Base-by-base conservation (phyloP, 768 basidiomycete genomes). In the Trametes coccinea region DNA sequence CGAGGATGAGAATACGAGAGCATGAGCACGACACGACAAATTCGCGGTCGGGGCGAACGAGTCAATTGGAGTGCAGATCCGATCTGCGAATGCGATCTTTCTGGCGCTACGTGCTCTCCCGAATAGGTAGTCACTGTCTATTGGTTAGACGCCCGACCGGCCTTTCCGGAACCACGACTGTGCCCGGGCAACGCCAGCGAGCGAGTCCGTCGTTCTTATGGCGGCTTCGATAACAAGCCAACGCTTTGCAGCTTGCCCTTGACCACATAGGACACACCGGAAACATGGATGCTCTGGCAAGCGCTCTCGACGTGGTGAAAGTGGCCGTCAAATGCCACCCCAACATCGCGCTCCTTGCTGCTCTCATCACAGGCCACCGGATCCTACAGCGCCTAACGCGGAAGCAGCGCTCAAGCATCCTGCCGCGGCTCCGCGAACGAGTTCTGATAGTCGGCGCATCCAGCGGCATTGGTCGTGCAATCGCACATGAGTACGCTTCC, bases 391-490 rank as follows among this genome's bases (percentile, higher is more conserved):
- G 53, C 13, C n/a, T 31, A 5, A 44, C 61, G 10, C 67, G 66
- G 13, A 30, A 29, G 0, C 69, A 58, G 43, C 78, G 82, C 33
- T 70, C 52, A 16, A 39, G 49, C 31, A 44, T 7, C 11, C 66
- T 89, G 7, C 68, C 77, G 7, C 75, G 71, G n/a, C 56, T 56
- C 1, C 63, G 77, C 2, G 94, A 96, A 70, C 84, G 92, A 0
- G 88, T 95, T 5, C 72, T 97, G 2, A 77, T 97, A 50, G 72
- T 97, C 6, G 95, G 95, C 5, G 93, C 89, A 1, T 89, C 91
- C 2, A 88, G 88, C 49, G 95, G 95, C 0, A 85, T 96, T 29
- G 95, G 95, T 1, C 80, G 82, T 45, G 77, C 82, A 4, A 76
- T 95, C 46, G 92, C 92, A 0, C 76, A 79, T 11, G 76, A 81